Evolutionary conservation across 2,329 filamentous ascomycete genomes (phyloP).

Genomic region (Claviceps paspali): DNA sequence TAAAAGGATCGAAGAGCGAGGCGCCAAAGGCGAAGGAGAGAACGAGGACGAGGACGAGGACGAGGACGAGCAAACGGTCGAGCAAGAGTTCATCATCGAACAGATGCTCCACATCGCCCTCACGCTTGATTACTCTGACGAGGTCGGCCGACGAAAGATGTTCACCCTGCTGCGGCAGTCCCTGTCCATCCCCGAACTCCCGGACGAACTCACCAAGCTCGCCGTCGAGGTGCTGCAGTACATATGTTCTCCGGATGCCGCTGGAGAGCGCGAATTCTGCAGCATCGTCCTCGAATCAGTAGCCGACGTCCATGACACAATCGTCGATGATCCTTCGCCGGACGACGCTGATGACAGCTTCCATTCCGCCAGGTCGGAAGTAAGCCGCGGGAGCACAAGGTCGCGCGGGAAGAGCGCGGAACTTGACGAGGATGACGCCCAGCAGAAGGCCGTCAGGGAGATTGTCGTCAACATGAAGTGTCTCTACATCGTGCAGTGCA

Average conservation of each 20-base stretch:
- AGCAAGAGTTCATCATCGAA: constrained; percentile 90
- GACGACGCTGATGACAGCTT: constrained; percentile 58
- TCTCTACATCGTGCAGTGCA: constrained; percentile 91
- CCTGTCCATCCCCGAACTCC: constrained; percentile 71
- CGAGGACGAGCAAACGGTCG: constrained; percentile 62
- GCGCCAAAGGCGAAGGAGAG: constrained; percentile 37
- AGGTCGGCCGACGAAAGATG: constrained; percentile 91
- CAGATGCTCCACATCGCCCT: constrained; percentile 86
- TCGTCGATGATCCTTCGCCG: constrained; percentile 52
- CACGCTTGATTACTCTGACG: constrained; percentile 93
- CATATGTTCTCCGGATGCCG: constrained; percentile 61
- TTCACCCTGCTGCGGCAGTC: constrained; percentile 78
- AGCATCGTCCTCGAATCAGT: constrained; percentile 83
- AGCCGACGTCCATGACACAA: constrained; percentile 90
- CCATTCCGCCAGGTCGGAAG: constrained; percentile 78
- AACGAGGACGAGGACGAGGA: not conserved
- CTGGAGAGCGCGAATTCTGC: constrained; percentile 70
- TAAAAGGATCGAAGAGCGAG: constrained; percentile 38
- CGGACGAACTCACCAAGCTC: constrained; percentile 84
- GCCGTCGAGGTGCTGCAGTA: constrained; percentile 67
- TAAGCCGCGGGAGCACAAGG: constrained; percentile 49
- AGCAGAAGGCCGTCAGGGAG: constrained; percentile 67
- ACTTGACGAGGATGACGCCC: constrained; percentile 48
- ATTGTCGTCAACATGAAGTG: constrained; percentile 98
- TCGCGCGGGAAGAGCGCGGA: constrained; percentile 24